Percentiles rank a stretch among this genome's conserved stretches.
These are phyloP conservation scores for Ceratobasidium theobromae DNA, from an alignment of 1,284 basidiomycete species.

Conservation along the genomic window DNA sequence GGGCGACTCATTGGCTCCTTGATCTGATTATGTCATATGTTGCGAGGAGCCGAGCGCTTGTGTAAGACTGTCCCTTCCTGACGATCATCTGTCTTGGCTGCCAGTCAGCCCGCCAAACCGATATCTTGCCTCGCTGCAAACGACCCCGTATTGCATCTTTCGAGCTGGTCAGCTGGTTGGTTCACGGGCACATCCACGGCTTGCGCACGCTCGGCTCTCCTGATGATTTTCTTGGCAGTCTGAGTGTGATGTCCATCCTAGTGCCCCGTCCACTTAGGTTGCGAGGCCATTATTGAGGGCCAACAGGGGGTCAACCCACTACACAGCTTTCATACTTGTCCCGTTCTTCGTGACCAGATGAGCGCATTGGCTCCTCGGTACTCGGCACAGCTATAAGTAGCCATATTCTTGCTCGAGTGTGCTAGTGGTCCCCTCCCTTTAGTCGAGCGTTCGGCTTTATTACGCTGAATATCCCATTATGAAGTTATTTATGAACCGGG, in stretches of 20 bases:
- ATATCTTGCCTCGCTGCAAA: no score
- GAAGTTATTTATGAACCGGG: background rate
- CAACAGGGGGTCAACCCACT: background rate
- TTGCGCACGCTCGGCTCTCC: background rate
- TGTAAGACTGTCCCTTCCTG: background rate
- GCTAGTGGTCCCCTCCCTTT: background rate
- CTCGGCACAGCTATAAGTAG: no score
- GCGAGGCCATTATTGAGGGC: background rate
- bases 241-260: background rate
- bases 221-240: slow-evolving; percentile 13
- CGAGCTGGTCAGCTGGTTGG: background rate
- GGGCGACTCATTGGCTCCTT: background rate
- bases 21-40: background rate
- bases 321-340: background rate
- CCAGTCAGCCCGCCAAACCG: background rate
- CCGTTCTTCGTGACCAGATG: no score
- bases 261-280: background rate
- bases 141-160: no score
- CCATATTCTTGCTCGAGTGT: no score
- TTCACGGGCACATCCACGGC: background rate
- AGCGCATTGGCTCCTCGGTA: no score
- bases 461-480: background rate
- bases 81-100: background rate
- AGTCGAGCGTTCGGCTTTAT: background rate
- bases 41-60: slow-evolving; percentile 19